phyloP scores from a whole-genome alignment of 2,329 filamentous ascomycete species.

The Trichophyton equinum region DNA sequence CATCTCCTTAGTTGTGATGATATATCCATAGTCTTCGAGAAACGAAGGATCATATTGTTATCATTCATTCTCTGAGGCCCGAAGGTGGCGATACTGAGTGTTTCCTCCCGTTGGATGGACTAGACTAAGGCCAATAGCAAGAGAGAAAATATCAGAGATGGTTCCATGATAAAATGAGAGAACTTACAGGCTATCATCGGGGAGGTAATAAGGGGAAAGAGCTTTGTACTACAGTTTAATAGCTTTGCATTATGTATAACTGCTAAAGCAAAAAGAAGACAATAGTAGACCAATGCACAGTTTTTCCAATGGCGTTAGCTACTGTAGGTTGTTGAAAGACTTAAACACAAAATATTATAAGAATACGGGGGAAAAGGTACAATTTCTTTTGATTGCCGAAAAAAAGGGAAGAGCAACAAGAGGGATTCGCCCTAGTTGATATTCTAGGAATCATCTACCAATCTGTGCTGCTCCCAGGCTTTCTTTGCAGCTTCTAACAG shows the following conservation, averaged over 20 bases:
- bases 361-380: neutral
- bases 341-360: neutral
- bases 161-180: no score
- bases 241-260: neutral
- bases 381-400: neutral
- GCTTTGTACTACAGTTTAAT: neutral
- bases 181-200: no score
- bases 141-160: neutral
- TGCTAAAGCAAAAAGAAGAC: no score
- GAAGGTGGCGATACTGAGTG: no score
- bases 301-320: neutral
- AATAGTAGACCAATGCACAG: neutral
- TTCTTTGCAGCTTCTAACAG: slow-evolving; percentile 44
- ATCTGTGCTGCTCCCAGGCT: slow-evolving; percentile 36
- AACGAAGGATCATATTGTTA: neutral
- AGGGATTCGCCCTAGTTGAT: neutral
- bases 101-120: neutral
- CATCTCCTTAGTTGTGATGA: neutral
- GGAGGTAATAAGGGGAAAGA: neutral
- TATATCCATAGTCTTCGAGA: neutral
- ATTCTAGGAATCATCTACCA: slow-evolving; percentile 31
- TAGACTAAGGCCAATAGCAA: neutral
- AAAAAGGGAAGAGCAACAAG: neutral
- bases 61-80: neutral
- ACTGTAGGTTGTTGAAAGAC: neutral